Base-by-base conservation (phyloP, 2,329 filamentous ascomycete species). In the Keithomyces neogunnii region DNA sequence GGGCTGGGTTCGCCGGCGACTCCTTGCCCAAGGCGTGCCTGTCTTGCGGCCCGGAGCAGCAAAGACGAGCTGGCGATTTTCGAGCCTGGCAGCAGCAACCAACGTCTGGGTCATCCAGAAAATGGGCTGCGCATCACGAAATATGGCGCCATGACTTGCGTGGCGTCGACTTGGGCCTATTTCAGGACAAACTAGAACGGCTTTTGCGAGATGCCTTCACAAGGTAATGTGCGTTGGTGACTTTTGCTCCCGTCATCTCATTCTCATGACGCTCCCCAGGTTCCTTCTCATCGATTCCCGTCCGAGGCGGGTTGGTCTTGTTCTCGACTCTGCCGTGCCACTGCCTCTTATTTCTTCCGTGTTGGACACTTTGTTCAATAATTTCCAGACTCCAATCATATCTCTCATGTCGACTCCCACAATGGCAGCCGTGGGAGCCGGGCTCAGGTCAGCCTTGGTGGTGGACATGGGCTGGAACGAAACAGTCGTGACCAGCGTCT, bases 391-490 rank as follows among this genome's bases (percentile, higher is more conserved):
- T 13, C 88, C 91, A 0, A 85, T 81, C 28, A 79, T 97, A 56
- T 91, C 89, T 2, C 75, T 99, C 42, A 73, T 96, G 62, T 89
- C 90, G 1, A 80, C 82, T 0, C 82, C 92, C 0, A 78, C 89
- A 26, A 85, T 93, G 68, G 76, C 83, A 2, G 75, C 86, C 5
- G 80, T 91, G 3, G 86, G 86, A 6, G 90, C 91, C 5, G 93
- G 93, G 1, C 73, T 95, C 40, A 83, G 93, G 11, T 89, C 88
- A n/a, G 89, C 86, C 1, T 68, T 99, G 42, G 82, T 97, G 0
- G 76, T 99, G 38, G 90, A 99, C 62, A 77, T 99, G 54, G 93
- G 92, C 43, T 99, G 93, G 93, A 78, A 84, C 42, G 93, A 97
- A 67, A 95, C 91, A 0, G 79, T 85, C 0, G 81, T 95, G 28